Conservation (phyloP, 2,329 filamentous ascomycete genomes). For the Alternaria longipes region DNA sequence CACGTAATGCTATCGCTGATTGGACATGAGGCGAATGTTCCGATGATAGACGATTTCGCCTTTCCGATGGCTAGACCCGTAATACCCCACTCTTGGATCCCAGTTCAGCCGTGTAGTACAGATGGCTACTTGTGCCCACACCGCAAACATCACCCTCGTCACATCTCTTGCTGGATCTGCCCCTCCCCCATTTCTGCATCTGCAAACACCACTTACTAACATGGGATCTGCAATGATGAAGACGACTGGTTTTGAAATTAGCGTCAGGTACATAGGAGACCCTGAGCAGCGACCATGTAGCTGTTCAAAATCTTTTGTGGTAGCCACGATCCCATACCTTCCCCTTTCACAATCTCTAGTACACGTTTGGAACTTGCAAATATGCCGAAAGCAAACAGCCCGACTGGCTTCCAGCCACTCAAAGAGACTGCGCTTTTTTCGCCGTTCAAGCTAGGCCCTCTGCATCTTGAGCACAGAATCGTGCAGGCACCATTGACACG, state of each 20-base stretch:
- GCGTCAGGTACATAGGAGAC: constrained; percentile 41
- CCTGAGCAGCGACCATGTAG: constrained; percentile 24
- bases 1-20: constrained; percentile 39
- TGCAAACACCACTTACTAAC: constrained; percentile 30
- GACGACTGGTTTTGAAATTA: constrained; percentile 20
- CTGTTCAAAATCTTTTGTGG: constrained; percentile 3
- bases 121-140: neutral
- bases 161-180: constrained; percentile 12
- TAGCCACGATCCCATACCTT: constrained; percentile 3
- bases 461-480: constrained; percentile 51
- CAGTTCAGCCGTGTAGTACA: neutral
- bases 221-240: constrained; percentile 28
- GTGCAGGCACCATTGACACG: constrained; percentile 54
- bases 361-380: constrained; percentile 15
- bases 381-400: constrained; percentile 46
- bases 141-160: constrained; percentile 7
- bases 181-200: constrained; percentile 42
- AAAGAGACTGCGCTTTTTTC: constrained; percentile 46
- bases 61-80: constrained; percentile 8
- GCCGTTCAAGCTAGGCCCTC: constrained; percentile 44
- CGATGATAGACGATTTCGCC: constrained; percentile 7
- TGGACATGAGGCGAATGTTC: constrained; percentile 15
- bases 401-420: constrained; percentile 41
- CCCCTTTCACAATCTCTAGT: neutral
- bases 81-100: constrained; percentile 34